A percentile compares a stretch with the other conserved stretches of the same genome.
These are phyloP conservation scores for Hsuehochloa calcarea DNA, from an alignment of 176 grass and related monocot genomes.

Conservation along the genomic window DNA sequence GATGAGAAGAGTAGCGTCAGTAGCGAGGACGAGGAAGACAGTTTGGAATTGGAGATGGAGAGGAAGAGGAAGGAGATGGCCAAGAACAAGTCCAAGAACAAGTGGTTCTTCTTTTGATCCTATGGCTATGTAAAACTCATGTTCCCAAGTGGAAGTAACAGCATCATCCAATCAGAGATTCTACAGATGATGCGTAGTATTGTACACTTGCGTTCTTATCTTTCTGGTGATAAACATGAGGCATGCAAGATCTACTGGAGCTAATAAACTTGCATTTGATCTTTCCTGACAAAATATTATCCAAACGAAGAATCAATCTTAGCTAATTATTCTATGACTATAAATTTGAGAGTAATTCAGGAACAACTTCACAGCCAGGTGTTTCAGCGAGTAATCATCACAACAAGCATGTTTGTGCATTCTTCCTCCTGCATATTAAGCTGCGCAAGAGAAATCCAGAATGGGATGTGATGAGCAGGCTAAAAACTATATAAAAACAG, in stretches of 20 bases:
- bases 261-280: neutral
- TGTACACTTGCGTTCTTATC: neutral
- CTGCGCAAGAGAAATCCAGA: neutral
- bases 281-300: neutral
- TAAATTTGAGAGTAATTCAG: neutral
- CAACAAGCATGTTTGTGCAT: neutral
- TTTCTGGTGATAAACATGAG: neutral
- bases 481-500: neutral
- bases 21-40: slow-evolving; percentile 30
- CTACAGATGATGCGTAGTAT: neutral
- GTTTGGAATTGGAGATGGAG: slow-evolving; percentile 14
- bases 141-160: neutral
- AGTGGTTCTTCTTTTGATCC: slow-evolving; percentile 53
- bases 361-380: neutral
- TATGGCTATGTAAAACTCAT: neutral
- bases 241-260: neutral
- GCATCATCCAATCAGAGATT: neutral
- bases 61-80: slow-evolving; percentile 30
- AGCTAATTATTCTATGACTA: too few relatives aligned
- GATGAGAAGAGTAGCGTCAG: slow-evolving; percentile 27
- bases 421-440: neutral
- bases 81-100: too few relatives aligned
- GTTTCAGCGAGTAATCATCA: neutral
- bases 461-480: neutral
- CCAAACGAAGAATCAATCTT: neutral